Percentiles rank a stretch among this genome's conserved stretches.
phyloP scores from a whole-genome alignment of 1,139 yeast species.

The Candida glucosophila region DNA sequence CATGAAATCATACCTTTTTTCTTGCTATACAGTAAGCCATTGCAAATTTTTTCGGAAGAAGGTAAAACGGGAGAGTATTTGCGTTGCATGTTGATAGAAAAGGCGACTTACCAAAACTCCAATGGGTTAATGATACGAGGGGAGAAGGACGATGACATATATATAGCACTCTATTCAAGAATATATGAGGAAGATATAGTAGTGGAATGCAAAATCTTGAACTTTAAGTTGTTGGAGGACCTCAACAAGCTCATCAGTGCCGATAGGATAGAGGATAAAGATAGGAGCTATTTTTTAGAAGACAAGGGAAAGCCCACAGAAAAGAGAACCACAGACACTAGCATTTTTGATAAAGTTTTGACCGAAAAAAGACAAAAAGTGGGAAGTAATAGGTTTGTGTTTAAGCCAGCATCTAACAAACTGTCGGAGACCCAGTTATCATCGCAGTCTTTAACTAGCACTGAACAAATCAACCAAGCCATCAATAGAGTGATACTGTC shows the following conservation, averaged over 20 bases:
- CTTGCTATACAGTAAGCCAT: conserved; percentile 16
- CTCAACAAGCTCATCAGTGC: not conserved
- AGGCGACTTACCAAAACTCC: conserved; percentile 5
- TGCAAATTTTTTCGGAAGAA: conserved; percentile 19
- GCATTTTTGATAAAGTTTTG: conserved; percentile 29
- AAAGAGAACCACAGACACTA: conserved; percentile 8
- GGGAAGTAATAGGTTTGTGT: conserved; percentile 13
- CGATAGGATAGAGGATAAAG: no score
- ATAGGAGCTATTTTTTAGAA: no score
- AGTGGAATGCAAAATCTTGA: conserved; percentile 11
- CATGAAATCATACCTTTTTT: conserved; percentile 21
- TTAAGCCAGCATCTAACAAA: conserved; percentile 3
- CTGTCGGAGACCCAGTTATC: conserved; percentile 7
- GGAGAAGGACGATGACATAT: conserved; percentile 6
- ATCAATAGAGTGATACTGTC: conserved; percentile 29
- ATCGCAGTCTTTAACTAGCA: conserved; percentile 15
- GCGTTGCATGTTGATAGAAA: conserved; percentile 10
- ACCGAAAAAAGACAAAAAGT: conserved; percentile 13
- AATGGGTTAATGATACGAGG: conserved; percentile 12
- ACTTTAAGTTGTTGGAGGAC: conserved; percentile 7
- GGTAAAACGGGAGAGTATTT: conserved; percentile 18
- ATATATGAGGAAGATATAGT: conserved; percentile 3
- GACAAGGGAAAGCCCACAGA: no score
- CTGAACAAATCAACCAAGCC: conserved; percentile 26
- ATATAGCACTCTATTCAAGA: conserved; percentile 14